These are phyloP conservation scores for Euphrasia confusa DNA, from an alignment of 257 asterid species.

Conservation along the genomic window DNA sequence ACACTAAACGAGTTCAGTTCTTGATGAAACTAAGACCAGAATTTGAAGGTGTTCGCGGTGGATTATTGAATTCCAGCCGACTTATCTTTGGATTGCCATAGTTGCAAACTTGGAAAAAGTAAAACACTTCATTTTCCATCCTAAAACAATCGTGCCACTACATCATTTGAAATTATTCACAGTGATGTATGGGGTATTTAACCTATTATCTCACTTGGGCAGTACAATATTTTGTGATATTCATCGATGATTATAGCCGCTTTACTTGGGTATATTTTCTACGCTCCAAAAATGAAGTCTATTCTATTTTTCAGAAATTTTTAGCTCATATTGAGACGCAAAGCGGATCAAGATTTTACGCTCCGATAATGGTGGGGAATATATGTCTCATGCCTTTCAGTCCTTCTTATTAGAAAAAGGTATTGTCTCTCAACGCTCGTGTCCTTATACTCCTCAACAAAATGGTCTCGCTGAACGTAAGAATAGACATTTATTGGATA, in stretches of 20 bases:
- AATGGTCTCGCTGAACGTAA: slow-evolving; percentile 4
- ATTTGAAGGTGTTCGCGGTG: neutral
- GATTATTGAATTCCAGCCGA: neutral
- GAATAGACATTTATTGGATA: slow-evolving; percentile 7
- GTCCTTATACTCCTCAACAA: too few relatives aligned
- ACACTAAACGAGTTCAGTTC: neutral
- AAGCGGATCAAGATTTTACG: slow-evolving; percentile 1
- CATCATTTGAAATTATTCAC: neutral
- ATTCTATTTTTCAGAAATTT: neutral
- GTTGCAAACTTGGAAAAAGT: slow-evolving; percentile 18
- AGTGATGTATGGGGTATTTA: neutral
- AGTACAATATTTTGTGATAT: slow-evolving; percentile 2
- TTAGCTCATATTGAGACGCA: slow-evolving; percentile 7
- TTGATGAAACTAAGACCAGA: slow-evolving; percentile 2
- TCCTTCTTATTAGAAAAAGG: slow-evolving; percentile 7
- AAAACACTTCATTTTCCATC: slow-evolving; percentile 3
- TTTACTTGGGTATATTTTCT: slow-evolving; percentile 10
- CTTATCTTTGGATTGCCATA: neutral
- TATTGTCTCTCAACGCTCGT: neutral
- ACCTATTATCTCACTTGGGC: neutral
- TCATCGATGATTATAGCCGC: neutral
- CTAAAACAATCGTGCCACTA: neutral
- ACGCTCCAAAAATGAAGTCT: neutral
- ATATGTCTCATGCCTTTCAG: neutral
- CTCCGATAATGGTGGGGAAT: slow-evolving; percentile 17